phyloP scores from a whole-genome alignment of 345 rosid species.

The Eucalyptus erythrocorys region DNA sequence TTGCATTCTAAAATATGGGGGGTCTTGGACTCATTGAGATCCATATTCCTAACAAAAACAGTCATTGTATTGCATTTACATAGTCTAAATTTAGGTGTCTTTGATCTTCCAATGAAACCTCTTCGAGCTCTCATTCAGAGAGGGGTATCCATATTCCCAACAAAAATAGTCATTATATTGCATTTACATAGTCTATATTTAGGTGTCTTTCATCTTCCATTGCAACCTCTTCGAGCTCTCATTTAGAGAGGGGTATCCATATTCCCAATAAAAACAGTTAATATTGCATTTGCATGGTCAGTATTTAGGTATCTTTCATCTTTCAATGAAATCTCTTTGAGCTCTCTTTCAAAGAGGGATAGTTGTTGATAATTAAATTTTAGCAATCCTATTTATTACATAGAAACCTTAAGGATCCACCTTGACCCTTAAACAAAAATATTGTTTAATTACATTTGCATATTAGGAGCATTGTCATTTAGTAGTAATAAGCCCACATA shows the following conservation, averaged over 20 bases:
- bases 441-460: not conserved
- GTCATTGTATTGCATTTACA: not conserved
- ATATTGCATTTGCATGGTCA: not conserved
- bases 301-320: not conserved
- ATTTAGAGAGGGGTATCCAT: too few relatives aligned
- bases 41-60: not conserved
- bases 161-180: too few relatives aligned
- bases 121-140: not conserved
- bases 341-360: not conserved
- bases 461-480: not conserved
- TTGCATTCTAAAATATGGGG: not conserved
- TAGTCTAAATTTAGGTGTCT: not conserved
- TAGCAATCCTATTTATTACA: not conserved
- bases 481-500: not conserved
- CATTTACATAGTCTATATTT: too few relatives aligned
- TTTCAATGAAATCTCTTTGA: not conserved
- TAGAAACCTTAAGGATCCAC: not conserved
- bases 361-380: not conserved
- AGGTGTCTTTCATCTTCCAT: too few relatives aligned
- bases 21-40: not conserved
- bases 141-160: not conserved
- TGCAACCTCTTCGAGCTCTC: too few relatives aligned
- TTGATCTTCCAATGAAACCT: not conserved
- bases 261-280: not conserved
- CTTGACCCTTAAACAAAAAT: not conserved